These are phyloP conservation scores for Aureobasidium leucospermi DNA, from an alignment of 2,329 filamentous ascomycete species.

Conservation along the genomic window DNA sequence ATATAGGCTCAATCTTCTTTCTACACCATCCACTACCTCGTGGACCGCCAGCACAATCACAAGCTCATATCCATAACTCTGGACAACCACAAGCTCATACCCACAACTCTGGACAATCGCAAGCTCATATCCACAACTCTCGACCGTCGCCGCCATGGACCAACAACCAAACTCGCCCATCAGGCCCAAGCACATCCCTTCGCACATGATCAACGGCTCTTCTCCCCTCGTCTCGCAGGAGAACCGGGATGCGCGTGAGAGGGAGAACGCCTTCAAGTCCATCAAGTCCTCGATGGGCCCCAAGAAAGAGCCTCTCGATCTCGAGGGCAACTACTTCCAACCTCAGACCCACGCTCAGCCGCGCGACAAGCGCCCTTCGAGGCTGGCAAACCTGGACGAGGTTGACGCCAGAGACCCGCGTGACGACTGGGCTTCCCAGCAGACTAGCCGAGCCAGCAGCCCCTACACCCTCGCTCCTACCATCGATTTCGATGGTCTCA, in stretches of 20 bases:
- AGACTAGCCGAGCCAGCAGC: constrained; percentile 40
- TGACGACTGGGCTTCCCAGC: constrained; percentile 48
- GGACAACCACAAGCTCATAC: constrained; percentile 33
- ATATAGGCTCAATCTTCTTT: background rate
- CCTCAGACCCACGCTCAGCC: background rate
- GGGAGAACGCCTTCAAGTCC: constrained; percentile 51
- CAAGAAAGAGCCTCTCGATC: constrained; percentile 38
- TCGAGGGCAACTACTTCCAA: constrained; percentile 25
- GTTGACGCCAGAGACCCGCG: constrained; percentile 46
- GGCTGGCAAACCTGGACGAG: constrained; percentile 34
- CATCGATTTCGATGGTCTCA: constrained; percentile 49
- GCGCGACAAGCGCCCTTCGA: constrained; percentile 13
- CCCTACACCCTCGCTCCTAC: constrained; percentile 45
- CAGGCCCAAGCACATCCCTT: constrained; percentile 43
- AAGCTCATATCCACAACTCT: background rate
- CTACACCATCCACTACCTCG: background rate
- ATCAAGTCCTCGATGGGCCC: constrained; percentile 51
- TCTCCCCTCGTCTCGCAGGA: constrained; percentile 43
- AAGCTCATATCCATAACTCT: background rate
- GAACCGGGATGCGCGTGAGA: constrained; percentile 43
- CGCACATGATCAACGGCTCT: constrained; percentile 49
- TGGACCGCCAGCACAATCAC: background rate
- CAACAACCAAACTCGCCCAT: constrained; percentile 29
- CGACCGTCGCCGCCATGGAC: constrained; percentile 33
- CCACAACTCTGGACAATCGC: constrained; percentile 22